Evolutionary conservation across 352 stramenopile genomes (phyloP).

Genomic region (Globisporangium acanthophoron): DNA sequence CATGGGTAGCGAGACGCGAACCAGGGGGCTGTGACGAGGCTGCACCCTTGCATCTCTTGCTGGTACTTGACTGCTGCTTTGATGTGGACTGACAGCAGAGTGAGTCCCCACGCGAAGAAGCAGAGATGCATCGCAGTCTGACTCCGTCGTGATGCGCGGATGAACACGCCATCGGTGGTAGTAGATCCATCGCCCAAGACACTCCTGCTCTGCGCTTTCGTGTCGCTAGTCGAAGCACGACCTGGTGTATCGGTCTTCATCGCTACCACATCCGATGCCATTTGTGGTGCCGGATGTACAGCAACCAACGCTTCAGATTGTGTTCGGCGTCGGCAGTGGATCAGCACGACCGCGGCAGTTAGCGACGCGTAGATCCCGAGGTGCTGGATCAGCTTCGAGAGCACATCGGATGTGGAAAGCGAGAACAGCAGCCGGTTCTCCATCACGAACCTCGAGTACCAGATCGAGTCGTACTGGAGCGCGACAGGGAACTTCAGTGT

Average conservation of each 20-base stretch:
- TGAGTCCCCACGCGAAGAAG: constrained; percentile 7
- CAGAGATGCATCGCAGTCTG: not conserved
- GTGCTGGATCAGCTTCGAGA: constrained; percentile 22
- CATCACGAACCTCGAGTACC: constrained; percentile 17
- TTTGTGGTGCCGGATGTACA: no score
- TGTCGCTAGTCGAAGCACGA: no score
- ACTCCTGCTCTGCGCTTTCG: no score
- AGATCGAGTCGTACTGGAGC: constrained; percentile 18
- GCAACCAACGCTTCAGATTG: no score
- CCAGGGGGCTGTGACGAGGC: constrained; percentile 1
- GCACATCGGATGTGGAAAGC: constrained; percentile 8
- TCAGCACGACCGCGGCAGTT: constrained; percentile 4
- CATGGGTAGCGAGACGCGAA: constrained; percentile 6
- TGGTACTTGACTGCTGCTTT: constrained; percentile 1
- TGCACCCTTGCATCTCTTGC: not conserved
- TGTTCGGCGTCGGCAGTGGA: not conserved
- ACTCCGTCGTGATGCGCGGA: not conserved
- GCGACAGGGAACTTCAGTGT: no score
- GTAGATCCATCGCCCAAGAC: not conserved
- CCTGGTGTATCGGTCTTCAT: not conserved
- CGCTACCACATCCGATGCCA: no score
- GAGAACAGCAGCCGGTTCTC: constrained; percentile 23
- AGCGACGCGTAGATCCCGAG: constrained; percentile 18
- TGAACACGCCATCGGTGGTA: not conserved
- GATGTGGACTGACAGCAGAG: constrained; percentile 3